phyloP scores from a whole-genome alignment of 2,329 filamentous ascomycete species.

The Aspergillus fructus region DNA sequence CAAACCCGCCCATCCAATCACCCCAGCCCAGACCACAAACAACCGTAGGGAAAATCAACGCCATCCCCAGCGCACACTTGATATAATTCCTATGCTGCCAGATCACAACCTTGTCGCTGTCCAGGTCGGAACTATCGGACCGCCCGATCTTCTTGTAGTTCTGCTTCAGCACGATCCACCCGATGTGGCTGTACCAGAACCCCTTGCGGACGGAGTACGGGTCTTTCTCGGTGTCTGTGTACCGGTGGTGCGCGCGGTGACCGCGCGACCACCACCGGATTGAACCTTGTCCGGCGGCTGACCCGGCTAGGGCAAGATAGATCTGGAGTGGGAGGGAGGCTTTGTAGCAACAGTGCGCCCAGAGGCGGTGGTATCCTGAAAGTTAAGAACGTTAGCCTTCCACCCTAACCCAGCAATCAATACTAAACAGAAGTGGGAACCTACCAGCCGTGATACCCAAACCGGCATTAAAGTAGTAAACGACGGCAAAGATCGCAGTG shows the following conservation, averaged over 20 bases:
- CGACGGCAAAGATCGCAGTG: constrained; percentile 67
- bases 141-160: constrained; percentile 12
- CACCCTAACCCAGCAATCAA: not conserved
- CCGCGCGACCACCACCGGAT: constrained; percentile 14
- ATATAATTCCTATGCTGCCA: constrained; percentile 20
- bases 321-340: constrained; percentile 11
- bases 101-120: constrained; percentile 13
- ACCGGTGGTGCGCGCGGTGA: constrained; percentile 20
- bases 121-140: constrained; percentile 12
- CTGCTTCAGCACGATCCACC: constrained; percentile 19
- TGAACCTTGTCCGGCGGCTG: constrained; percentile 13
- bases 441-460: constrained; percentile 72
- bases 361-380: constrained; percentile 61
- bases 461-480: constrained; percentile 77
- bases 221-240: constrained; percentile 18
- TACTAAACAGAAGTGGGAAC: constrained; percentile 17
- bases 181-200: constrained; percentile 16
- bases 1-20: constrained; percentile 17
- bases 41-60: constrained; percentile 8
- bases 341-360: constrained; percentile 17
- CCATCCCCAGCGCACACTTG: constrained; percentile 11
- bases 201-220: constrained; percentile 17
- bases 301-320: constrained; percentile 11
- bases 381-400: not conserved
- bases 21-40: constrained; percentile 12